Percentiles rank a stretch among this genome's conserved stretches.
Conservation (phyloP, 169 alveolate genomes). For the Plasmodium ovale region DNA sequence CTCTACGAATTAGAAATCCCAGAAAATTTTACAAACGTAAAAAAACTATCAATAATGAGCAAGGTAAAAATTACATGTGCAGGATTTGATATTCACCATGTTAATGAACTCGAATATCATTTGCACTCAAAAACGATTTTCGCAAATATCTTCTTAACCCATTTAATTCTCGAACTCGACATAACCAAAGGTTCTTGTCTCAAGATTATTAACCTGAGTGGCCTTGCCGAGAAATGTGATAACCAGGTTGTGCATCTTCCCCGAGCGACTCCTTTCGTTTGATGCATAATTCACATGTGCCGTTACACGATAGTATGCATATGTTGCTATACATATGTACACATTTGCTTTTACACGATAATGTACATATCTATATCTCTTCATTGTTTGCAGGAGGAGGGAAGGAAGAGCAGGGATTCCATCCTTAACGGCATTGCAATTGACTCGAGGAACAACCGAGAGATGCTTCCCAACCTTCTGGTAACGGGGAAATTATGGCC, state of each 20-base stretch:
- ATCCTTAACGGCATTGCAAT: constrained; percentile 68
- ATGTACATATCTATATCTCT: neutral
- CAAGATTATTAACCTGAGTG: constrained; percentile 64
- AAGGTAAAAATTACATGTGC: constrained; percentile 69
- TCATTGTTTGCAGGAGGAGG: neutral
- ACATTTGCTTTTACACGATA: too few species aligned
- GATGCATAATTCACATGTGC: too few species aligned
- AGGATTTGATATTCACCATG: constrained; percentile 43
- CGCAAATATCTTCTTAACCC: constrained; percentile 77
- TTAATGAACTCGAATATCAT: constrained; percentile 80
- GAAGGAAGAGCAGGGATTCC: constrained; percentile 3
- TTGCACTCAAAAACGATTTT: constrained; percentile 56
- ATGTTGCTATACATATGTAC: neutral
- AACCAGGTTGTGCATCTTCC: too few species aligned
- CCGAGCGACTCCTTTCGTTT: too few species aligned
- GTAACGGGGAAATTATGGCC: constrained; percentile 74
- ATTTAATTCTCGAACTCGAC: constrained; percentile 75
- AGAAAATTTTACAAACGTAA: constrained; percentile 13
- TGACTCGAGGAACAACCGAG: neutral
- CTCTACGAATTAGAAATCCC: constrained; percentile 77
- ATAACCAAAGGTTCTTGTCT: constrained; percentile 60
- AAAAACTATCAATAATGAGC: constrained; percentile 16
- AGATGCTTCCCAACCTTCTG: constrained; percentile 4
- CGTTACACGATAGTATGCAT: neutral
- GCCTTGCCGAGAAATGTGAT: constrained; percentile 11